Conservation (phyloP, 495 filamentous ascomycete species). For the Acidiella bohemica region DNA sequence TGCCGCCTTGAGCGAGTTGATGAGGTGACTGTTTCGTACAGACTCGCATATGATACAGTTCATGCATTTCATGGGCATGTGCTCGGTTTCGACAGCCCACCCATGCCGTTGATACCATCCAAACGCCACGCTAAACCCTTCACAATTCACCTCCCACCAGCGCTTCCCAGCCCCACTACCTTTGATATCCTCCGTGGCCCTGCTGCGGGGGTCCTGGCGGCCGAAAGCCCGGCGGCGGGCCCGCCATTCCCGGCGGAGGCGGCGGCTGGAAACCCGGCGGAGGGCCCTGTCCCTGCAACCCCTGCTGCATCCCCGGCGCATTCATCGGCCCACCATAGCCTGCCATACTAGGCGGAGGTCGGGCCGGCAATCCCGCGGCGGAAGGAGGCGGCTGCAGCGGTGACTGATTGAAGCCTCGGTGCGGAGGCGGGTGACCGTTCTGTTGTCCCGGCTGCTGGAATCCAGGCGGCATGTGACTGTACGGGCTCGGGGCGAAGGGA, state of each 20-base stretch:
- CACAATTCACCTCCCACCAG: too few species aligned
- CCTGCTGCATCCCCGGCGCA: conserved; percentile 9
- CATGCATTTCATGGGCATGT: too few species aligned
- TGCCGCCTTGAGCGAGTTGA: too few species aligned
- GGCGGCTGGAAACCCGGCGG: conserved; percentile 6
- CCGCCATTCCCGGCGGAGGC: conserved; percentile 18
- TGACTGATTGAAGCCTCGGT: conserved; percentile 43
- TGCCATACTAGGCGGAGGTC: conserved; percentile 17
- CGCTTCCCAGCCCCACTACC: too few species aligned
- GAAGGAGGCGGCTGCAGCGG: conserved; percentile 11
- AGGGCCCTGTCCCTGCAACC: not conserved
- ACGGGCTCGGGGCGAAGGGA: not conserved
- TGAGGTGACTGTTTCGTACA: too few species aligned
- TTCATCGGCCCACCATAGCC: conserved; percentile 17
- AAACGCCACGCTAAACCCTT: too few species aligned
- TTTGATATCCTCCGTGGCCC: conserved; percentile 7
- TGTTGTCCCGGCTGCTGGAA: not conserved
- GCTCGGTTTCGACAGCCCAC: too few species aligned
- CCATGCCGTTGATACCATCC: too few species aligned
- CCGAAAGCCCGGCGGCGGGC: conserved; percentile 39
- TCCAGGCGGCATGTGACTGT: not conserved
- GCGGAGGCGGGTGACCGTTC: conserved; percentile 31
- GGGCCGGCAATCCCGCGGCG: conserved; percentile 14
- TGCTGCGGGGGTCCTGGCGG: conserved; percentile 20
- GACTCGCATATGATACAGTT: too few species aligned